Evolutionary conservation across 495 filamentous ascomycete genomes (phyloP), one percentile per base, ranked within the genome.

Genomic region (Penicillium simplicissimum): DNA sequence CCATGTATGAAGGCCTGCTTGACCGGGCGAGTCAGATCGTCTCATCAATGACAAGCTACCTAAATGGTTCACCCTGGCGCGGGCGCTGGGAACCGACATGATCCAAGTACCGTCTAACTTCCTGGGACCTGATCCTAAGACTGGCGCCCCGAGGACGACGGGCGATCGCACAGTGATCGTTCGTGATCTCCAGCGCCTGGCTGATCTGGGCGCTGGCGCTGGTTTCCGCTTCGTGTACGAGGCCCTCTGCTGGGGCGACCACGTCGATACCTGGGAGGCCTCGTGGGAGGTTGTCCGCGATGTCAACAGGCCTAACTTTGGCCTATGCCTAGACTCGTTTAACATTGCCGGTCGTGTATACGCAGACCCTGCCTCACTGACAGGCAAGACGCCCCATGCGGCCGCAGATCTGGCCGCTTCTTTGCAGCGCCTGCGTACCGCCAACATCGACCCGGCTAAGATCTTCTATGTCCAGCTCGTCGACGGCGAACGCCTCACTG

Each of bases 381-480:
- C 77, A 0, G 88, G 90, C 3, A 76, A 76, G 33, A 84, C 79
- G 0, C 68, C 76, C 11, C 80, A 88, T 63, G 88, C 87, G 6
- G 85, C 88, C 0, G 76, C 73, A 2, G 82, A 83, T 8, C 75
- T 91, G 14, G 71, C 74, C 21, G 76, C 74, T 10, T 89, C 87
- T 4, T 74, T 96, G 40, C 69, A 75, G 9, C 76, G 79, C 48
- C 76, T 95, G 34, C 74, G 85, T 0, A 70, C 57, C 4, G 61
- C 72, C 0, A 76, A 76, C 1, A 80, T 93, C 38, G 85, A 91
- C 53, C 73, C 86, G 4, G 69, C 74, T 38, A 94, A 92, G 76
- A 79, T 96, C 7, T 92, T 91, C 68, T 92, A 89, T 63, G 81
- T 94, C 7, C 91, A 96, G 75, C 80, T 93, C 35, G 89, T 90